phyloP scores from a whole-genome alignment of 768 basidiomycete genomes.

The Ephemerocybe angulata region DNA sequence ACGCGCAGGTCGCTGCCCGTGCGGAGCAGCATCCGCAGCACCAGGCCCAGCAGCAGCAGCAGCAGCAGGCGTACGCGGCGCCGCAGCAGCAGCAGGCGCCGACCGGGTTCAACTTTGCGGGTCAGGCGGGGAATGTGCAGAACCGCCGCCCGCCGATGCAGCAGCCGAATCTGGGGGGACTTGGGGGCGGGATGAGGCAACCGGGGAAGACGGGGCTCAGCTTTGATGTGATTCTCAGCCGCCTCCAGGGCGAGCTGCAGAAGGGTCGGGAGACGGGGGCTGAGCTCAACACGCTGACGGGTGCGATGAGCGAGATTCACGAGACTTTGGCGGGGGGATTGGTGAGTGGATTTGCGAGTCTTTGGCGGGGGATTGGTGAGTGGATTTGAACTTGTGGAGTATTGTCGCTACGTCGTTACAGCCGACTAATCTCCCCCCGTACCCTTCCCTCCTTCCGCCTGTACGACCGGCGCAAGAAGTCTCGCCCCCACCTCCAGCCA shows the following conservation, averaged over 20 bases:
- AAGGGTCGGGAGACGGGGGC: constrained; percentile 92
- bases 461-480: constrained; percentile 44
- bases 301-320: no score
- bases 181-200: constrained; percentile 68
- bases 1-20: constrained; percentile 70
- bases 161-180: no score
- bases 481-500: constrained; percentile 30
- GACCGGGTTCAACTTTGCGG: constrained; percentile 20
- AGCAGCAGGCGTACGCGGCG: no score
- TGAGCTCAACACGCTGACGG: constrained; percentile 74
- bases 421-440: constrained; percentile 60
- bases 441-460: constrained; percentile 63
- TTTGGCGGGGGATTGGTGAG: no score
- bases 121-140: constrained; percentile 38
- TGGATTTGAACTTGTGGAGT: no score
- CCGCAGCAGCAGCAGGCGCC: no score
- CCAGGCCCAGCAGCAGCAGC: no score
- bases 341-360: constrained; percentile 52
- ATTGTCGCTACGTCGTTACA: no score
- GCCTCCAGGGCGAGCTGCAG: constrained; percentile 89
- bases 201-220: constrained; percentile 84
- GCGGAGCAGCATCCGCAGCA: constrained; percentile 64
- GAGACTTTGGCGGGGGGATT: constrained; percentile 83
- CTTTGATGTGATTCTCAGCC: constrained; percentile 87
- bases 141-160: no score